Evolutionary conservation across 2,329 filamentous ascomycete genomes (phyloP), one percentile per base, ranked within the genome.

Genomic region (Diaporthe longicolla): DNA sequence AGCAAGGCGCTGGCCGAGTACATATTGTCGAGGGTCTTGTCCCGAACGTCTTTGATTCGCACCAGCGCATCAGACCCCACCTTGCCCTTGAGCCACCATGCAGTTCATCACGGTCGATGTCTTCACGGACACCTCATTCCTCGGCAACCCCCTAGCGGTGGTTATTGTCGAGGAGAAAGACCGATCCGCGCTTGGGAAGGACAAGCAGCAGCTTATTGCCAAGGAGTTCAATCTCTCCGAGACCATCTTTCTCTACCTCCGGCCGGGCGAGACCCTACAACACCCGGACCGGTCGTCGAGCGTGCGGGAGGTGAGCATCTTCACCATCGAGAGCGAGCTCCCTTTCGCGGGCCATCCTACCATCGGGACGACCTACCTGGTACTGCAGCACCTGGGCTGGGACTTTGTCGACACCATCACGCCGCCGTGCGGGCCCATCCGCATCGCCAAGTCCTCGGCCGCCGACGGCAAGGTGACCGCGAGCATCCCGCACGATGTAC

Each of bases 401-500:
- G 80, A 63, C 29, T 76, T 81, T 75, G 81, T 87, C 72, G 76
- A 82, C 61, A 84, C 83, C 10, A 81, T 92, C 32, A 77, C 86
- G 55, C 90, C 89, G 37, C 90, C 89, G 76, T 89, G 90, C 19
- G 90, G 91, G 6, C 85, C 86, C 21, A 90, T 92, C 76, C 79
- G 84, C 17, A 85, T 91, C 72, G 77, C 77, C 74, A 70, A 75
- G 73, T 78, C 55, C 19, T 29, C 77, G 40, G 75, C 45, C 45
- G 45, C 74, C 26, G 58, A 35, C 11, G 73, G 83, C 82, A 80
- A 85, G 81, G 89, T 92, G 7, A 87, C 86, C 69, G 92, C 92
- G 21, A 82, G 82, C 5, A 92, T 95, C 76, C 93, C 93, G 45
- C 92, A 94, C 80, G 85, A 93, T 75, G 86, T 92, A 76, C 92